Evolutionary conservation across 805 yeast species (phyloP).

Genomic region (Saccharomycopsis javanensis): DNA sequence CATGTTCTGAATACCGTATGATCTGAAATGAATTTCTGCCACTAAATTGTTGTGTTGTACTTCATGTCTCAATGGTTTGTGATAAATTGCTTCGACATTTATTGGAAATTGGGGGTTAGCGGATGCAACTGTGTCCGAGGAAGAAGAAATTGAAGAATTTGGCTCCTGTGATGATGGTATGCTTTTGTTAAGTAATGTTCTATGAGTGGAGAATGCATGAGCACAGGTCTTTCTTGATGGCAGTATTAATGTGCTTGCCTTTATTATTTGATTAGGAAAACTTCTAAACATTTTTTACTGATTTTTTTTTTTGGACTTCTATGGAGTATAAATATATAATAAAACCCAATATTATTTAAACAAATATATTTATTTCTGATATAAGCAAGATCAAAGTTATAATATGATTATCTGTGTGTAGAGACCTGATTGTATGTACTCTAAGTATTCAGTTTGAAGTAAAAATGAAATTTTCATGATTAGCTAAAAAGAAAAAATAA

Average conservation of each 20-base stretch:
- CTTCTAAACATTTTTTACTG: neutral
- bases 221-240: neutral
- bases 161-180: slow-evolving; percentile 5
- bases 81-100: slow-evolving; percentile 71
- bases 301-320: no score
- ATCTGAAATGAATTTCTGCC: slow-evolving; percentile 66
- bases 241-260: neutral
- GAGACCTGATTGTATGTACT: no score
- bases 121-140: slow-evolving; percentile 4
- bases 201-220: slow-evolving; percentile 15
- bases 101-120: slow-evolving; percentile 48
- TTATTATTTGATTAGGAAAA: neutral
- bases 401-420: no score
- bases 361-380: no score
- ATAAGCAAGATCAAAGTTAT: no score
- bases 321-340: no score
- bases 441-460: no score
- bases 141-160: neutral
- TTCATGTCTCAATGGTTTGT: slow-evolving; percentile 66
- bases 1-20: slow-evolving; percentile 60
- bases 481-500: no score
- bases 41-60: slow-evolving; percentile 63
- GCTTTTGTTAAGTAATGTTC: slow-evolving; percentile 12
- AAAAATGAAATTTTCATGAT: no score
- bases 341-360: no score